A percentile compares a stretch with the other conserved stretches of the same genome.
These are phyloP conservation scores for Casaregolazyma lundiana DNA, from an alignment of 1,139 yeast genomes.

Conservation along the genomic window DNA sequence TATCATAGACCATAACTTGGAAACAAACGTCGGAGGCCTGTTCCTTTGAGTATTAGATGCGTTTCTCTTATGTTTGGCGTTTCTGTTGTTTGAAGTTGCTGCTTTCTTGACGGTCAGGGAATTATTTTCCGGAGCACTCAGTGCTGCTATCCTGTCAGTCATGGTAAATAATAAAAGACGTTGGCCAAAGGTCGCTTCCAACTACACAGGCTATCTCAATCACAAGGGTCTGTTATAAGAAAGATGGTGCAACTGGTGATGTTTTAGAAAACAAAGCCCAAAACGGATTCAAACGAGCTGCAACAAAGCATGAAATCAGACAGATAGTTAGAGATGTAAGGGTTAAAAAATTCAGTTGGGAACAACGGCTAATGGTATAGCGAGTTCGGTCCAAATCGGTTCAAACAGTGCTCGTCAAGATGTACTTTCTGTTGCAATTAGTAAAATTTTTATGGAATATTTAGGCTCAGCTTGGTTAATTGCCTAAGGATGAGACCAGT, in stretches of 20 bases:
- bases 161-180: neutral
- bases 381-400: too few relatives aligned
- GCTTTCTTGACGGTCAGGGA: constrained; percentile 8
- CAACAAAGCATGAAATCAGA: neutral
- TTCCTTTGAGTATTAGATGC: constrained; percentile 36
- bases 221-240: neutral
- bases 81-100: neutral
- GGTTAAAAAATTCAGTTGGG: too few relatives aligned
- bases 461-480: too few relatives aligned
- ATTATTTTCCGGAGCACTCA: constrained; percentile 4
- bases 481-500: too few relatives aligned
- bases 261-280: neutral
- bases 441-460: too few relatives aligned
- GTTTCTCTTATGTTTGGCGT: constrained; percentile 23
- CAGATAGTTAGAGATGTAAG: too few relatives aligned
- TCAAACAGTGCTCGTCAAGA: too few relatives aligned
- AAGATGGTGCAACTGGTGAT: neutral
- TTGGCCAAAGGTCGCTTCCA: neutral
- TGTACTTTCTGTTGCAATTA: too few relatives aligned
- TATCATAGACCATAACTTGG: constrained; percentile 93
- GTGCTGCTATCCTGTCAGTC: constrained; percentile 4
- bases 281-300: neutral
- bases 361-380: too few relatives aligned
- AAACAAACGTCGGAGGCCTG: constrained; percentile 76
- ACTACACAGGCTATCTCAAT: too few relatives aligned